Base-by-base conservation (phyloP, 192 early-diverging fungal species). In the Dissophora globulifera region DNA sequence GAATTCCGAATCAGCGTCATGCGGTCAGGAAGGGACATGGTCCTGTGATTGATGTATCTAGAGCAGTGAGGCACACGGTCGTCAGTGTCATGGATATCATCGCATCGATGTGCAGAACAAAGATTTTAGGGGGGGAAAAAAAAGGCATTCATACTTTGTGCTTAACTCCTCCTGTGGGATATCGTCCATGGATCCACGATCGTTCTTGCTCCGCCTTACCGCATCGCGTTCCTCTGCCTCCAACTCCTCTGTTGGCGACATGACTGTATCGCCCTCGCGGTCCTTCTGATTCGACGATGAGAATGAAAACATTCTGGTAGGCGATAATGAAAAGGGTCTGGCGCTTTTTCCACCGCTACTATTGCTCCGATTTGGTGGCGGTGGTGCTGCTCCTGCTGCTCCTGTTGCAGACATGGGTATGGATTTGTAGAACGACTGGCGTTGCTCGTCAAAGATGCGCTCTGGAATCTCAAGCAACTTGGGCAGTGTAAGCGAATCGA, bases 1-100 rank as follows among this genome's bases (percentile, higher is more conserved):
- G 83, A 65, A 38, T 84, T 84, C 7, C 81, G 69, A 20, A 82
- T 66, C n/a, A 80, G 31, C 0, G 74, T 78, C 62, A 84, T 79
- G 20, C 66, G 57, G 10, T 70, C 62, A 11, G 83, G 83, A 17
- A 78, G 50, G 1, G 65, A 76, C 45, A 63, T 63, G 1, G 54
- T 32, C 31, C 19, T 48, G 7, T 60, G 27, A 20, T 55, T 48
- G 27, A 63, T 50, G 9, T 62, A 30, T 4, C 52, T 61, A 41
- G 20, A n/a, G 8, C 7, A 40, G 7, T 45, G n/a, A 0, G 53
- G 15, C 16, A 26, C 20, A 12, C n/a, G 17, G 33, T 10, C 38
- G 23, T 48, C 17, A n/a, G 48, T 48, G 19, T 48, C 3, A 2
- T 7, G 1, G 3, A 40, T 13, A 13, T 48, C n/a, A 48, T 1